phyloP scores from a whole-genome alignment of 257 asterid species.

The Capsicum chinense region DNA sequence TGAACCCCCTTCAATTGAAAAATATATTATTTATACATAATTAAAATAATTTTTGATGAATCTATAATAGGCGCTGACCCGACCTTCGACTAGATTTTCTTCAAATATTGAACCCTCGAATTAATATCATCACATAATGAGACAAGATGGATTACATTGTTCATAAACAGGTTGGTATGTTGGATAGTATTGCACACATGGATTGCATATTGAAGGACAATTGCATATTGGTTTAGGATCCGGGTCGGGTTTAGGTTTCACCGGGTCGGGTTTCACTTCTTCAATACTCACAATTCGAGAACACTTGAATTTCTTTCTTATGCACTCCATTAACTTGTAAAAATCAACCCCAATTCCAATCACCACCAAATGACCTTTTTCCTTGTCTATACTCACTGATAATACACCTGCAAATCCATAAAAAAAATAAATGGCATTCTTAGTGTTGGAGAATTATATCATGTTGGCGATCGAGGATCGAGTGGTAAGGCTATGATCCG shows the following conservation, averaged over 20 bases:
- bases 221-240: not conserved
- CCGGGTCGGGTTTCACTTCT: not conserved
- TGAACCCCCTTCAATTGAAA: too few relatives aligned
- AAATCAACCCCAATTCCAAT: not conserved
- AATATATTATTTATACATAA: too few relatives aligned
- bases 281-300: not conserved
- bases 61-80: too few relatives aligned
- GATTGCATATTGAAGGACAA: not conserved
- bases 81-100: too few relatives aligned
- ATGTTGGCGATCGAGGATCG: not conserved
- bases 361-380: slow-evolving; percentile 14
- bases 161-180: slow-evolving; percentile 28
- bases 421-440: too few relatives aligned
- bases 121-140: not conserved
- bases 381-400: not conserved
- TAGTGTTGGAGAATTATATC: too few relatives aligned
- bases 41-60: too few relatives aligned
- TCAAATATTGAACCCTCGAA: too few relatives aligned
- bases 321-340: not conserved
- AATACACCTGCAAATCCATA: not conserved
- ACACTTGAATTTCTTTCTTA: slow-evolving; percentile 13
- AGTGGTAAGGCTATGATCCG: not conserved
- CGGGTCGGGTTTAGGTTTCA: not conserved
- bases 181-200: not conserved
- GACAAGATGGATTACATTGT: not conserved